Base-by-base conservation (phyloP, 345 rosid genomes). In the Firmiana major region DNA sequence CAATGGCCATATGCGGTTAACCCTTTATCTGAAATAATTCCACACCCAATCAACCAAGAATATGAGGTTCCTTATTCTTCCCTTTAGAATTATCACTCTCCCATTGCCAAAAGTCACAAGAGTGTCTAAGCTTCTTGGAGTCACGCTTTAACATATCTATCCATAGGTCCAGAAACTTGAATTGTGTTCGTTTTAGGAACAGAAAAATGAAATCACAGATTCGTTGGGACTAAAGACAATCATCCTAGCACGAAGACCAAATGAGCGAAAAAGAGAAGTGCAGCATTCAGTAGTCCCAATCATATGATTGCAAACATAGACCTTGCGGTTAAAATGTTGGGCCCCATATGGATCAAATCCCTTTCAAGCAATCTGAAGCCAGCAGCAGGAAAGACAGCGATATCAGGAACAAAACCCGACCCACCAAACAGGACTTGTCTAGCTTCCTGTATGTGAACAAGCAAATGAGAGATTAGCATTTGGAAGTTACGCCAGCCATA, bases 401-500 rank as follows among this genome's bases (percentile, higher is more conserved):
- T 86, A 76, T 90, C 96, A 74, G 98, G 96, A 80, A 93, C 94
- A 75, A 91, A 90, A 53, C 81, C 84, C 48, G 85, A 85, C 19
- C 91, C 96, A 31, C 93, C 89, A 80, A 90, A 93, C 78, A 91
- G 80, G 48, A 81, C 63, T 49, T 83, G 74, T 67, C 77, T 85
- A 10, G 84, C 88, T 57, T 91, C 90, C 40, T 73, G 72, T 73
- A 90, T 84, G 51, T 69, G 81, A 38, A 75, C 73, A 65, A 93
- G 86, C 84, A 93, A 84, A 77, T 87, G 86, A 77, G 98, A 93
- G 71, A 84, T 75, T 22, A 90, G 89, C 92, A 93, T 91, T 75
- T 93, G 98, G 49, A 90, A 89, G 80, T 93, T 93, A 58, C 86
- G 86, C 93, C 96, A 91, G 34, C 94, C 98, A 43, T 94, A 93